Base-by-base conservation (phyloP, 73 alveolate genomes). In the Tetrahymena elliotti region DNA sequence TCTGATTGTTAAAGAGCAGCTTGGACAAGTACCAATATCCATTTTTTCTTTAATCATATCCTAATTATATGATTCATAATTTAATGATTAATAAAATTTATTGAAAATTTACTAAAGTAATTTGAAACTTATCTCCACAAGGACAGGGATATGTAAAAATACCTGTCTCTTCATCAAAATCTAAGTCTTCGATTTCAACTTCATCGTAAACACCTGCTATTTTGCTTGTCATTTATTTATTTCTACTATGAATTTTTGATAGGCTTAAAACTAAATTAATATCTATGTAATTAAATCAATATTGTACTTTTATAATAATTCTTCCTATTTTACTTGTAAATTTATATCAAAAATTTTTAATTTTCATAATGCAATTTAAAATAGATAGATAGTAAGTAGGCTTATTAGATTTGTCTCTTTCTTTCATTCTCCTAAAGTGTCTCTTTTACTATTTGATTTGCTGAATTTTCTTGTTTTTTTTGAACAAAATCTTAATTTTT, bases 121-220 rank as follows among this genome's bases (percentile, higher is more conserved):
- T 97, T 96, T 95, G 40, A 95, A 98, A 98, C 52, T 96, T 95
- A 93, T 98, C 99, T 53, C 99, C 99, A 84, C 99, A 98, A 1
- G 99, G 99, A 93, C 99, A 98, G n/a, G 99, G 99, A 93, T 98
- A 98, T 93, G 68, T 94, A 83, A 98, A 97, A 27, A 88, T 96
- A 35, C 97, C 97, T 22, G 83, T 47, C 27, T 96, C 97, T 33
- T 96, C 95, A 83, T 97, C 98, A 82, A 94, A 97, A 52, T 97
- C 98, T 98, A 97, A 96, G 68, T 97, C 99, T 93, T 97, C 99
- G 41, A 97, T 97, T 83, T 97, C 99, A 33, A 97, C 95, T 94
- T 97, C 98, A 94, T 97, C 99, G 92, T 97, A 97, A 68, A 97
- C 96, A 95, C 97, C 88, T 68, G 88, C 88, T 31, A 68, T 68